A percentile compares a stretch with the other conserved stretches of the same genome.
These are phyloP conservation scores for Kluyveromyces wickerhamii DNA, from an alignment of 805 yeast genomes.

Conservation along the genomic window DNA sequence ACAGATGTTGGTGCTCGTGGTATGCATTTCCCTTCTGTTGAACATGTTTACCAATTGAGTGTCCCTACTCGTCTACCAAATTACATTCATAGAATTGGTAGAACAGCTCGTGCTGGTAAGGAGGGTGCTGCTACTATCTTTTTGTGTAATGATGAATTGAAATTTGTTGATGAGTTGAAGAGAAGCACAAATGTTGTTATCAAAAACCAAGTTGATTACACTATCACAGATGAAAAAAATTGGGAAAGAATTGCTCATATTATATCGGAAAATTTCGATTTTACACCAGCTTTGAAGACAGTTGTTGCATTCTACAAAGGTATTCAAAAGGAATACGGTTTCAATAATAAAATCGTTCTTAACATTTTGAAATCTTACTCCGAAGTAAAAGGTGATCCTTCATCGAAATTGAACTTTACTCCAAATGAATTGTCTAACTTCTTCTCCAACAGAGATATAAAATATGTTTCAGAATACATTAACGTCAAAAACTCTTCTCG, in stretches of 20 bases:
- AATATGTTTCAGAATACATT: neutral
- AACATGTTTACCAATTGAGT: slow-evolving; percentile 79
- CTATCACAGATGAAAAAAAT: slow-evolving; percentile 27
- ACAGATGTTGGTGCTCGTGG: slow-evolving; percentile 97
- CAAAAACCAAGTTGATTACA: slow-evolving; percentile 35
- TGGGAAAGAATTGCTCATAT: slow-evolving; percentile 21
- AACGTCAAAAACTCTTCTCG: neutral
- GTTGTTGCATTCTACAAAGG: slow-evolving; percentile 33
- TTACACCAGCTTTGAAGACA: slow-evolving; percentile 29
- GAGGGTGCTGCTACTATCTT: slow-evolving; percentile 64
- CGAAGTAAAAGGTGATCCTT: slow-evolving; percentile 17
- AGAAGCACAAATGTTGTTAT: slow-evolving; percentile 49
- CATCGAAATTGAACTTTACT: slow-evolving; percentile 14
- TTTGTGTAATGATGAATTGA: slow-evolving; percentile 46
- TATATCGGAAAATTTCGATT: slow-evolving; percentile 20
- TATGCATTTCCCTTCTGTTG: slow-evolving; percentile 84
- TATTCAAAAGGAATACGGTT: slow-evolving; percentile 25
- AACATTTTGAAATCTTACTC: slow-evolving; percentile 23
- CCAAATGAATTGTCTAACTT: slow-evolving; percentile 1
- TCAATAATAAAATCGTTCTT: slow-evolving; percentile 19
- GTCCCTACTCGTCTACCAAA: slow-evolving; percentile 68
- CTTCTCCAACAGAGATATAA: slow-evolving; percentile 10
- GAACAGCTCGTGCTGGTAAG: slow-evolving; percentile 91
- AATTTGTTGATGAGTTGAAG: slow-evolving; percentile 44
- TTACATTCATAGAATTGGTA: slow-evolving; percentile 88